Base-by-base conservation (phyloP, 78 protist genomes). In the Planoprotostelium fungivorum region DNA sequence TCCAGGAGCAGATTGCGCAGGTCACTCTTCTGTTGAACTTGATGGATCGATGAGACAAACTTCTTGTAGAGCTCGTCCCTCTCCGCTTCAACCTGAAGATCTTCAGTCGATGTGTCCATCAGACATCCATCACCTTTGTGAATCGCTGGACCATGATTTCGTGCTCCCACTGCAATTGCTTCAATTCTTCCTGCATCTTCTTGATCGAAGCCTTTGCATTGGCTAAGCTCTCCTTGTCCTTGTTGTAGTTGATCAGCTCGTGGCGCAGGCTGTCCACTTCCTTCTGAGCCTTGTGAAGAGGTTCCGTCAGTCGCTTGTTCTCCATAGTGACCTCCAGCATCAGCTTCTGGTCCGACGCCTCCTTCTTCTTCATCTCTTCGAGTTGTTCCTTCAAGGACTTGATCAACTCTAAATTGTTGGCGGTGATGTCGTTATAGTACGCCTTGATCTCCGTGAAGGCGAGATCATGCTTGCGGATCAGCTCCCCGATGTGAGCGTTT, bases 341-440 rank as follows among this genome's bases (percentile, higher is more conserved):
- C 23, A 91, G 89, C 92, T 97, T 95, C 87, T 94, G 96, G 38
- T 93, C 88, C 1, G 88, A 28, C 29, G 94, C 92, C 87, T 95
- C 95, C 84, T 85, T 83, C 86, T 90, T 89, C 90, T 90, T 89
- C 95, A 91, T 87, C 34, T 89, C 92, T 39, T 90, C 85, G 84
- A 92, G 84, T 0, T 91, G 37, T 51, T 92, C 98, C 95, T 95
- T 95, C 84, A 96, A 95, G 29, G 97, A 86, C 37, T 89, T 73
- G 94, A 96, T 96, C 38, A 93, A 84, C 51, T 93, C 96, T n/a
- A 96, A 86, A 89, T 95, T 95, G 94, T 90, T 94, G 88, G 89
- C 92, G 31, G 98, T 96, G 87, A 96, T 94, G 89, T 95, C 96
- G 87, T 92, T 94, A 92, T 94, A 96, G 95, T 95, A 96, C 36